Evolutionary conservation across 2,329 filamentous ascomycete genomes (phyloP).

Genomic region (Colletotrichum siamense): DNA sequence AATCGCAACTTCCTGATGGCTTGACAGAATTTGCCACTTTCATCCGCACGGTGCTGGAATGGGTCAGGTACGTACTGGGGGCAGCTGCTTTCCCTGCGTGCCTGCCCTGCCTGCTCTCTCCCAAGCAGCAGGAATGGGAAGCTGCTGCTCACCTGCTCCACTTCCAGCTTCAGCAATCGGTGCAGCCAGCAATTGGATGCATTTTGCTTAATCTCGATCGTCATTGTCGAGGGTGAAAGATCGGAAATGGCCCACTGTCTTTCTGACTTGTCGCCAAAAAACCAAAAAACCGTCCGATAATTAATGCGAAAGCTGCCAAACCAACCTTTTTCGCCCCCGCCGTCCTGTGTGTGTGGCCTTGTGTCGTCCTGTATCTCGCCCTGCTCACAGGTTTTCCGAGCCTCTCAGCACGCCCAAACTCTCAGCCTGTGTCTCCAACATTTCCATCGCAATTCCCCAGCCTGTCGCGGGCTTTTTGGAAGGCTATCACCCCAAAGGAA

Average conservation of each 20-base stretch:
- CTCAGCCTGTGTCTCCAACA: not conserved
- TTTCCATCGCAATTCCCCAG: not conserved
- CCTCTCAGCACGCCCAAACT: not conserved
- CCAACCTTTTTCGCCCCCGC: not conserved
- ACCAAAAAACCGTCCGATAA: not conserved
- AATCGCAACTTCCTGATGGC: not conserved
- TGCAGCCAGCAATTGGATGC: too few species aligned
- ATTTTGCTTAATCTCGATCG: not conserved
- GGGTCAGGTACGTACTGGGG: not conserved
- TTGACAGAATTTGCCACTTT: not conserved
- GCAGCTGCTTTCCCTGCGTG: too few species aligned
- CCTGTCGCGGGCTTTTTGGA: not conserved
- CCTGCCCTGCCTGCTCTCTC: too few species aligned
- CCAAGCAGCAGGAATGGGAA: too few species aligned
- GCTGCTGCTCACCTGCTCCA: not conserved
- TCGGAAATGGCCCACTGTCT: not conserved
- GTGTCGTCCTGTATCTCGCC: too few species aligned
- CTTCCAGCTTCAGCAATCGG: not conserved
- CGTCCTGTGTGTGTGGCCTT: not conserved
- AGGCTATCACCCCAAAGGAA: not conserved
- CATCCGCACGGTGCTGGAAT: accelerated
- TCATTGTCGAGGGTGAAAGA: not conserved
- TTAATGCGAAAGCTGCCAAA: not conserved
- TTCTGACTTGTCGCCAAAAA: not conserved
- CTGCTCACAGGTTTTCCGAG: not conserved